phyloP scores from a whole-genome alignment of 805 yeast species.

The Kuraishia hungarica region DNA sequence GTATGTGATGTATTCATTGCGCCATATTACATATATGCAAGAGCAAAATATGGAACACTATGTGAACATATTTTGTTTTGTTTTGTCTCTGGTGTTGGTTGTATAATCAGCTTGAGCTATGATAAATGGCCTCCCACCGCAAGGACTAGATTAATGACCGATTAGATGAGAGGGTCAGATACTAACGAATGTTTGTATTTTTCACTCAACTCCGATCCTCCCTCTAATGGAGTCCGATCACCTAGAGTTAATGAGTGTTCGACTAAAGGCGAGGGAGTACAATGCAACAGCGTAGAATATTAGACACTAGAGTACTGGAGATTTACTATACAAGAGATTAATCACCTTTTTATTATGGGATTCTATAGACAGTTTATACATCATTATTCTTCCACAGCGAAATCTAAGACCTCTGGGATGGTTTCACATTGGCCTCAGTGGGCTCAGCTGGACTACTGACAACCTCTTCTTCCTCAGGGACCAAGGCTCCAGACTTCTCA shows the following conservation, averaged over 20 bases:
- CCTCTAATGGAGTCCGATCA: background rate
- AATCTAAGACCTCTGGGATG: background rate
- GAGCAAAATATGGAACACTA: background rate
- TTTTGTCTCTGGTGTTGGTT: background rate
- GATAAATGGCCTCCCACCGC: background rate
- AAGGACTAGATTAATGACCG: background rate
- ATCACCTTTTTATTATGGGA: background rate
- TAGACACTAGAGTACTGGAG: background rate
- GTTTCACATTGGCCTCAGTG: slow-evolving; percentile 2
- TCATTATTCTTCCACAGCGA: background rate
- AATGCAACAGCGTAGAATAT: background rate
- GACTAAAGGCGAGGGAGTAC: background rate
- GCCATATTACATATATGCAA: too few species aligned
- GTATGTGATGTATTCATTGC: too few species aligned
- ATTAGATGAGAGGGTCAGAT: background rate
- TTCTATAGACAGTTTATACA: background rate
- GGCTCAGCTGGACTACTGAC: background rate
- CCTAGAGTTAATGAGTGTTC: background rate
- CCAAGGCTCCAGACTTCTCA: slow-evolving; percentile 69
- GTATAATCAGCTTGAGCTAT: background rate
- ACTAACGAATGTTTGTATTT: too few species aligned
- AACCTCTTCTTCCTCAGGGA: slow-evolving; percentile 63
- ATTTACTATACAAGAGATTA: too few species aligned
- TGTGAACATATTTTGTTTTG: background rate
- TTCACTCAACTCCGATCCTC: background rate